These are phyloP conservation scores for Erysiphe pulchra DNA, from an alignment of 2,329 filamentous ascomycete genomes.

Conservation along the genomic window DNA sequence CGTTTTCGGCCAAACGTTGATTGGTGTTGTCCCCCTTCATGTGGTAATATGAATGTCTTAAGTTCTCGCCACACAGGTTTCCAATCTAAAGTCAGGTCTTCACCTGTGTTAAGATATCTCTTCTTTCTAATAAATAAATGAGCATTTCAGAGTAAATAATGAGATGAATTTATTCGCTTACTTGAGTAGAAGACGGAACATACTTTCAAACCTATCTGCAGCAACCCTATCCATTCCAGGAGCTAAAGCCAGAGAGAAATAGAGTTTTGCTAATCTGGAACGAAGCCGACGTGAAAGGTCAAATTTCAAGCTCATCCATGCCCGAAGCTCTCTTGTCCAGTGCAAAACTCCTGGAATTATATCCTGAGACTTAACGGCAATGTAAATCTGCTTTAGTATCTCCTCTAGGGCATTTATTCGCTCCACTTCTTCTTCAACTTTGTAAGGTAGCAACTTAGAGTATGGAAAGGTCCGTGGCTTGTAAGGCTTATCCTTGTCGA, in stretches of 20 bases:
- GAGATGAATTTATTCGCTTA: slow-evolving; percentile 19
- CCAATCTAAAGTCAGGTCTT: slow-evolving; percentile 86
- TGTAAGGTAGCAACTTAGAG: slow-evolving; percentile 69
- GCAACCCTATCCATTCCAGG: slow-evolving; percentile 65
- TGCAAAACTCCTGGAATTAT: slow-evolving; percentile 83
- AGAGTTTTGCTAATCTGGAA: slow-evolving; percentile 64
- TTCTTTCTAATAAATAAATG: slow-evolving; percentile 37
- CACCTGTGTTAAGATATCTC: slow-evolving; percentile 76
- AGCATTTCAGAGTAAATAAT: neutral
- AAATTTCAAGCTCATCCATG: slow-evolving; percentile 92
- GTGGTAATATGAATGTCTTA: slow-evolving; percentile 69
- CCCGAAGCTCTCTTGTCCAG: slow-evolving; percentile 88
- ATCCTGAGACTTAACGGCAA: slow-evolving; percentile 74
- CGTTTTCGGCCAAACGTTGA: slow-evolving; percentile 21
- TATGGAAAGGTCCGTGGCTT: slow-evolving; percentile 85
- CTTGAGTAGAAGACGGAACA: slow-evolving; percentile 94
- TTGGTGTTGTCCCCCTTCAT: slow-evolving; percentile 47
- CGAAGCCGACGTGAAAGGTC: slow-evolving; percentile 72
- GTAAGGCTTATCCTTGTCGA: slow-evolving; percentile 34
- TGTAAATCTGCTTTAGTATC: slow-evolving; percentile 83
- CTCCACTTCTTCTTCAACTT: slow-evolving; percentile 54
- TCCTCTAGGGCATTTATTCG: slow-evolving; percentile 58
- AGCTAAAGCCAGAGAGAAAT: slow-evolving; percentile 79
- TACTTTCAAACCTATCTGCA: slow-evolving; percentile 78
- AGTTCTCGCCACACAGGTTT: slow-evolving; percentile 76